Conservation (phyloP, 805 yeast genomes). For the Ogataea philodendri region DNA sequence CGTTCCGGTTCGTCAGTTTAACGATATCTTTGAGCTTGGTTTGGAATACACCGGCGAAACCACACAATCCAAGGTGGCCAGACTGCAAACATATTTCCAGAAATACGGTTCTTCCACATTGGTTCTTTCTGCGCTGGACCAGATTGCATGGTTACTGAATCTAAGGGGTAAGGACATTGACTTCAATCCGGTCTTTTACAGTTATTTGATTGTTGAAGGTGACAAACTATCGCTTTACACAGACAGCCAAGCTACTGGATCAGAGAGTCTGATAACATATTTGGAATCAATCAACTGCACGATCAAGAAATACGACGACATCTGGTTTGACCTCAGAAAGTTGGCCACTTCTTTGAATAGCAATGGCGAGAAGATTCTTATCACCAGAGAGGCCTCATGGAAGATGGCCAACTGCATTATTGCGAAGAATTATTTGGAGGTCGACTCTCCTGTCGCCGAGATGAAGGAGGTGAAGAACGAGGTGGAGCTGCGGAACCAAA, state of each 20-base stretch:
- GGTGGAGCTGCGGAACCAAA: conserved; percentile 50
- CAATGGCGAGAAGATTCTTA: conserved; percentile 37
- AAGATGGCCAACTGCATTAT: conserved; percentile 53
- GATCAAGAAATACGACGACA: conserved; percentile 42
- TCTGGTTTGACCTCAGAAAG: conserved; percentile 44
- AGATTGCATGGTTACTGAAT: conserved; percentile 88
- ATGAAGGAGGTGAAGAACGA: conserved; percentile 53
- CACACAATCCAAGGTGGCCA: conserved; percentile 53
- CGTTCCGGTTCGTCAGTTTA: conserved; percentile 54
- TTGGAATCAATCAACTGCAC: conserved; percentile 44
- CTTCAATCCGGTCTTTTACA: conserved; percentile 53
- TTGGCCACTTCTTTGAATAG: conserved; percentile 32
- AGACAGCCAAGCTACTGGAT: conserved; percentile 27
- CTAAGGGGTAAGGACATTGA: conserved; percentile 60
- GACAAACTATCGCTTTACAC: conserved; percentile 41
- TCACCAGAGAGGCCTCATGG: conserved; percentile 67
- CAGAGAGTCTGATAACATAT: conserved; percentile 35
- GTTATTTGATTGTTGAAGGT: conserved; percentile 47
- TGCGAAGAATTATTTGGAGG: conserved; percentile 37
- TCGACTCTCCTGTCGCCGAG: conserved; percentile 57
- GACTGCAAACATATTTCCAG: conserved; percentile 41
- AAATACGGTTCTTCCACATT: conserved; percentile 28
- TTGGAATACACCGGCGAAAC: conserved; percentile 63
- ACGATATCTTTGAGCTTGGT: conserved; percentile 50
- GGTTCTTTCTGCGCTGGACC: conserved; percentile 63